A percentile compares a stretch with the other conserved stretches of the same genome.
phyloP scores from a whole-genome alignment of 1,139 yeast genomes.

The Oligophagozyma castellii region DNA sequence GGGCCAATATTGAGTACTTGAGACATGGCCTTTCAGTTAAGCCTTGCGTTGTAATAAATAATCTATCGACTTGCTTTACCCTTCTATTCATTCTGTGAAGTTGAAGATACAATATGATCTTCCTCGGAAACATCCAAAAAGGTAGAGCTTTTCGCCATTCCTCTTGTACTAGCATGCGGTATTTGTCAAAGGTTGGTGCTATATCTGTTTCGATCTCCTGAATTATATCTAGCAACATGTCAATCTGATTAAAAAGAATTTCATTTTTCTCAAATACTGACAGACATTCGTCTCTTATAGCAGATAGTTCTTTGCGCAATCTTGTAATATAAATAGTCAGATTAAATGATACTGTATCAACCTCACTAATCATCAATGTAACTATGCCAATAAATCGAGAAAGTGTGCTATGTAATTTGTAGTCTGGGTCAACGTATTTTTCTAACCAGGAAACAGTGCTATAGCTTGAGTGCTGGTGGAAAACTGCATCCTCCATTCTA shows the following conservation, averaged over 20 bases:
- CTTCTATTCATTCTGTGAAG: conserved; percentile 42
- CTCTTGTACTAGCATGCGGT: conserved; percentile 26
- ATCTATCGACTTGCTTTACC: conserved; percentile 36
- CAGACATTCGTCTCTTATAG: background rate
- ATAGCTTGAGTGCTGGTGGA: conserved; percentile 43
- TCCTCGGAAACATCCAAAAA: conserved; percentile 49
- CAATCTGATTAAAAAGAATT: conserved; percentile 6
- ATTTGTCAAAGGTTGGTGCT: conserved; percentile 14
- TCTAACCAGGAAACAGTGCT: conserved; percentile 48
- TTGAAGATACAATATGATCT: conserved; percentile 43
- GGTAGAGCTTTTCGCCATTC: conserved; percentile 50
- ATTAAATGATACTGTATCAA: conserved; percentile 31
- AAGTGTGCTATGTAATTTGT: conserved; percentile 38
- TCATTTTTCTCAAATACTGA: conserved; percentile 8
- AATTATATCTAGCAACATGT: conserved; percentile 7
- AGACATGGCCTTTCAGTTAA: conserved; percentile 28
- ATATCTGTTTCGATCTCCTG: conserved; percentile 6
- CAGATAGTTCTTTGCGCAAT: conserved; percentile 6
- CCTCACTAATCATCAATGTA: conserved; percentile 39
- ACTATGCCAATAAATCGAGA: conserved; percentile 48
- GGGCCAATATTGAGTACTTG: conserved; percentile 32
- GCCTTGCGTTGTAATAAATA: conserved; percentile 25
- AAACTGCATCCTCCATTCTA: conserved; percentile 25
- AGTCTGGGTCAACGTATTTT: conserved; percentile 40
- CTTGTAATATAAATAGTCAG: conserved; percentile 22